Evolutionary conservation across 2,329 filamentous ascomycete species (phyloP), one percentile per base, ranked within the genome.

Genomic region (Claviceps purpurea): DNA sequence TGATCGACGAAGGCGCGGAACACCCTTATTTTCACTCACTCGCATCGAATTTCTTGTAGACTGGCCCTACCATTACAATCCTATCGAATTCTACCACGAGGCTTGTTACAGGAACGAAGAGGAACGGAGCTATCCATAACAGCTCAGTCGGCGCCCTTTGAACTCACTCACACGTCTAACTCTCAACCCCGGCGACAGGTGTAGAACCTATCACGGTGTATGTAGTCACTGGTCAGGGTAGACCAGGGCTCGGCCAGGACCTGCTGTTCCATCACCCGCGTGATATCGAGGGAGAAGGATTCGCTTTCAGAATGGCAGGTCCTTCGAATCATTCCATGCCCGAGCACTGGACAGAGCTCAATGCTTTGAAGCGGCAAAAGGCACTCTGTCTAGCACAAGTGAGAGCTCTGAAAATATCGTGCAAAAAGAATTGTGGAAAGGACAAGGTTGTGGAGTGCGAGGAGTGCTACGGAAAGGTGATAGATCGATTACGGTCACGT

Each of bases 391-490:
- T 65, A 41, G 62, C 68, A 16, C 70, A 73, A 51, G 64, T 76
- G 20, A 62, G 69, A 37, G 63, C 62, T 4, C 67, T 78, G 55
- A 72, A 68, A 54, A 58, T 59, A 18, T 60, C 63, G n/a, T 78
- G 76, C 59, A 58, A 60, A 22, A 61, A 63, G 37, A 65, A 71
- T 16, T 75, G 75, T 56, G 65, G 62, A 43, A 71, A 72, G 57
- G 60, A 58, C 44, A 68, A 72, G 48, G 63, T 74, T 14, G 56
- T 67, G 7, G 68, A 76, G 45, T 80, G 76, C 58, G 58, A 68
- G 10, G 64, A 68, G 24, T 79, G 76, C 60, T 77, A 73, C 63
- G 62, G 62, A 20, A 68, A 72, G 51, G 62, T 76, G 4, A 59
- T 80, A 43, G 70, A 74, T 38, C 66, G 68, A 38, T 67, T 80